Percentiles rank a stretch among this genome's conserved stretches.
phyloP scores from a whole-genome alignment of 768 basidiomycete species.

The Boletus tomentosulus region DNA sequence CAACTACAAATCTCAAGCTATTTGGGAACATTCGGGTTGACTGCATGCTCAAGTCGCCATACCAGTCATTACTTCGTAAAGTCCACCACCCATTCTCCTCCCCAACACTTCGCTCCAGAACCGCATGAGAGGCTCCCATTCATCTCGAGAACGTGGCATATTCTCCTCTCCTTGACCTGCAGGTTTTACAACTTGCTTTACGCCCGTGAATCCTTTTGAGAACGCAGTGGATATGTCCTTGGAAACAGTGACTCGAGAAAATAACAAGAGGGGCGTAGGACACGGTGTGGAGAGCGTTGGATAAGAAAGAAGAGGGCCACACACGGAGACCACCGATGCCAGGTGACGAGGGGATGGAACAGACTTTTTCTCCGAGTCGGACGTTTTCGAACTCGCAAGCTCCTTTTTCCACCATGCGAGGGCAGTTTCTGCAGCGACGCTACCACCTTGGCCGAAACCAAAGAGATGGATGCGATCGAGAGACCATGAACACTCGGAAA shows the following conservation, averaged over 20 bases:
- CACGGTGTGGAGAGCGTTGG: slow-evolving; percentile 54
- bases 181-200: slow-evolving; percentile 47
- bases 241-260: slow-evolving; percentile 48
- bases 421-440: slow-evolving; percentile 65
- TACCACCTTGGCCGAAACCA: slow-evolving; percentile 87
- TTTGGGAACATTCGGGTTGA: neutral
- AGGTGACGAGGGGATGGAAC: slow-evolving; percentile 32
- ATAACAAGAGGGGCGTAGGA: slow-evolving; percentile 59
- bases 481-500: slow-evolving; percentile 61
- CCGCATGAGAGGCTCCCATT: slow-evolving; percentile 82
- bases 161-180: slow-evolving; percentile 37
- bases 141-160: slow-evolving; percentile 73
- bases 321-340: slow-evolving; percentile 65
- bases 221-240: slow-evolving; percentile 47
- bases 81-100: slow-evolving; percentile 52
- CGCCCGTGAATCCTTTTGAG: slow-evolving; percentile 53
- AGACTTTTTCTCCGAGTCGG: slow-evolving; percentile 8
- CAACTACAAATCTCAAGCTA: too few relatives aligned
- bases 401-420: slow-evolving; percentile 51
- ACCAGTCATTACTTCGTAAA: slow-evolving; percentile 64
- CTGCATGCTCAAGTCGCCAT: slow-evolving; percentile 1
- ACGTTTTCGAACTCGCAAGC: slow-evolving; percentile 8
- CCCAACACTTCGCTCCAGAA: slow-evolving; percentile 77
- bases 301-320: slow-evolving; percentile 74
- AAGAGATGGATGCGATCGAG: slow-evolving; percentile 72